phyloP scores from a whole-genome alignment of 1,284 basidiomycete genomes.

The Moesziomyces globuligerus region DNA sequence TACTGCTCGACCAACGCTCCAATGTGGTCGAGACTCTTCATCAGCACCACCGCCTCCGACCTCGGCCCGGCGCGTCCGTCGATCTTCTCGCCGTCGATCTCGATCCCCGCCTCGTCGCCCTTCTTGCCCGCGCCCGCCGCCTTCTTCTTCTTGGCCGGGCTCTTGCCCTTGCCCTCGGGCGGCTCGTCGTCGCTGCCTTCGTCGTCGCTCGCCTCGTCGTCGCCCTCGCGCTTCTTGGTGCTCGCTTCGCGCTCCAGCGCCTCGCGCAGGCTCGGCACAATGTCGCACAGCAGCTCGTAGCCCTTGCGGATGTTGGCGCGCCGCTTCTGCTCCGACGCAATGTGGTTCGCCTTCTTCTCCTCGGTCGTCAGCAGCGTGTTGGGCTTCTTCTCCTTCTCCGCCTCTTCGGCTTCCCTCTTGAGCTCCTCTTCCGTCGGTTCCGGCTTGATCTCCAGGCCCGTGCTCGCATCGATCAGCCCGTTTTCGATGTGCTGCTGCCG shows the following conservation, averaged over 20 bases:
- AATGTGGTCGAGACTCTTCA: slow-evolving; percentile 48
- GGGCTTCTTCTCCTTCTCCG: slow-evolving; percentile 68
- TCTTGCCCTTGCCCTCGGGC: slow-evolving; percentile 4
- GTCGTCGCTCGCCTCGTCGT: slow-evolving; percentile 10
- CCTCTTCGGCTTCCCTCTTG: slow-evolving; percentile 28
- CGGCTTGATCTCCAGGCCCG: slow-evolving; percentile 39
- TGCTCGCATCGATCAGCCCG: slow-evolving; percentile 31
- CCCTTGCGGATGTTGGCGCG: slow-evolving; percentile 87
- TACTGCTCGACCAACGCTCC: slow-evolving; percentile 35
- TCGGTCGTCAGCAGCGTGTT: slow-evolving; percentile 76
- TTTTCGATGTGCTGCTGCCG: slow-evolving; percentile 35
- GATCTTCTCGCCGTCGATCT: slow-evolving; percentile 51
- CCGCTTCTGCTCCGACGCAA: slow-evolving; percentile 89
- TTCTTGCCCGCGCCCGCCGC: slow-evolving; percentile 11
- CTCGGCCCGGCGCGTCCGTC: slow-evolving; percentile 52
- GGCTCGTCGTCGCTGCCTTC: slow-evolving; percentile 19
- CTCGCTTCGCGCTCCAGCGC: slow-evolving; percentile 49
- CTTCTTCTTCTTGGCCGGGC: slow-evolving; percentile 18
- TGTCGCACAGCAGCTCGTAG: slow-evolving; percentile 81
- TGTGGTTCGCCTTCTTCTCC: slow-evolving; percentile 91
- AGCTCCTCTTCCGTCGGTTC: slow-evolving; percentile 30
- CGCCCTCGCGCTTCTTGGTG: slow-evolving; percentile 13
- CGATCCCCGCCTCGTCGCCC: slow-evolving; percentile 19
- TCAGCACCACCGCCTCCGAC: slow-evolving; percentile 54
- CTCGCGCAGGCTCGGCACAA: slow-evolving; percentile 78